Evolutionary conservation across 345 rosid genomes (phyloP).

Genomic region (Linum trigynum): DNA sequence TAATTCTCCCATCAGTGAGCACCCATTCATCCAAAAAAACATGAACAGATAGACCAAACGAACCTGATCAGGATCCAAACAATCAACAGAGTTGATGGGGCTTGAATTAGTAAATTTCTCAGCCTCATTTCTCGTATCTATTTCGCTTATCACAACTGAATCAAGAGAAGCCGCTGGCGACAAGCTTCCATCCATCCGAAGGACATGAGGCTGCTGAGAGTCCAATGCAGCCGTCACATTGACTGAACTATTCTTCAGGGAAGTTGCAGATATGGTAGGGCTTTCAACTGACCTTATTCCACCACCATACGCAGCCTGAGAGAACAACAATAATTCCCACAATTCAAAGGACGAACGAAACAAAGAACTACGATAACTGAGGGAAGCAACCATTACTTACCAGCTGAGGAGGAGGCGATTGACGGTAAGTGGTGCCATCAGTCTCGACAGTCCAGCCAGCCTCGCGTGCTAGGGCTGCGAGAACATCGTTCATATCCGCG

Average conservation of each 20-base stretch:
- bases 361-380: background rate
- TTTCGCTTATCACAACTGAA: slow-evolving; percentile 72
- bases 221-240: slow-evolving; percentile 34
- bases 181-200: slow-evolving; percentile 66
- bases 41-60: background rate
- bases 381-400: slow-evolving; percentile 20
- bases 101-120: slow-evolving; percentile 48
- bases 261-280: slow-evolving; percentile 38
- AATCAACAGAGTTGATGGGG: slow-evolving; percentile 62
- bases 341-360: background rate
- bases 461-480: slow-evolving; percentile 92
- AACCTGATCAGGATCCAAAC: slow-evolving; percentile 92
- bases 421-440: slow-evolving; percentile 80
- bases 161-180: slow-evolving; percentile 70
- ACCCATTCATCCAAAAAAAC: background rate
- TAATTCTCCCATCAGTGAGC: background rate
- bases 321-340: slow-evolving; percentile 8
- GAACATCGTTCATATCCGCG: slow-evolving; percentile 99
- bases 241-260: slow-evolving; percentile 40
- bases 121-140: slow-evolving; percentile 34
- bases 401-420: slow-evolving; percentile 55
- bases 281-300: slow-evolving; percentile 53
- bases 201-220: slow-evolving; percentile 36
- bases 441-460: slow-evolving; percentile 97
- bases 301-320: slow-evolving; percentile 31